phyloP scores from a whole-genome alignment of 1,139 yeast species.

The Geotrichum klebahnii region DNA sequence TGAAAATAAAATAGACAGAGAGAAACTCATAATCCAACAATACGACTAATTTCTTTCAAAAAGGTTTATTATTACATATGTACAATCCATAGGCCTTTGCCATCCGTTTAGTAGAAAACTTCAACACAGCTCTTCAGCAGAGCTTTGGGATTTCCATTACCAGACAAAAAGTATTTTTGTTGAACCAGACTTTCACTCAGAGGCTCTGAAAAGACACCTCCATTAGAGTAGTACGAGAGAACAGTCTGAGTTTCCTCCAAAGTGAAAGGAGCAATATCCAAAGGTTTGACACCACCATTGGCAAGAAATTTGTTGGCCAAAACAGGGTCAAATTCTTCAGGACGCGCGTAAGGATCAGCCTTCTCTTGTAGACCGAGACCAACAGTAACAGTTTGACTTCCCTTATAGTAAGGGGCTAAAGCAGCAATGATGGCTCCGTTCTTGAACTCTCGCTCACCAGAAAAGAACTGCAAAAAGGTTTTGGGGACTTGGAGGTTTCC shows the following conservation, averaged over 20 bases:
- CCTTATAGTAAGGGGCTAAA: slow-evolving; percentile 48
- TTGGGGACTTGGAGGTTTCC: slow-evolving; percentile 65
- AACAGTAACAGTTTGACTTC: slow-evolving; percentile 56
- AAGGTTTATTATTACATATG: no score
- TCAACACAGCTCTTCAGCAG: slow-evolving; percentile 18
- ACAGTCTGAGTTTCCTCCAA: slow-evolving; percentile 54
- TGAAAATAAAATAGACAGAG: no score
- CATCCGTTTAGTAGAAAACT: slow-evolving; percentile 7
- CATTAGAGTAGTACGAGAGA: slow-evolving; percentile 51
- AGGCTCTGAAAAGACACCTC: slow-evolving; percentile 53
- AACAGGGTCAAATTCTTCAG: slow-evolving; percentile 50
- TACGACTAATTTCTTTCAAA: no score
- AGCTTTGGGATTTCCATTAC: slow-evolving; percentile 35
- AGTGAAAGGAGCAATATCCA: slow-evolving; percentile 50
- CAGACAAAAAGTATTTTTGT: slow-evolving; percentile 59
- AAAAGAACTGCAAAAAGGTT: slow-evolving; percentile 51
- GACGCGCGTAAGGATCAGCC: slow-evolving; percentile 56
- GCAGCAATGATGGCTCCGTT: slow-evolving; percentile 67
- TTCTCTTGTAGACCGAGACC: slow-evolving; percentile 51
- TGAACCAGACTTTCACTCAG: slow-evolving; percentile 42
- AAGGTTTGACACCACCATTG: slow-evolving; percentile 49
- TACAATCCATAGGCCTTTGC: no score
- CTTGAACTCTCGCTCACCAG: slow-evolving; percentile 51
- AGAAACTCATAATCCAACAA: no score
- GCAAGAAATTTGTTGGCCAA: slow-evolving; percentile 44